phyloP scores from a whole-genome alignment of 192 early-diverging fungal species.

The Entomortierella lignicola region DNA sequence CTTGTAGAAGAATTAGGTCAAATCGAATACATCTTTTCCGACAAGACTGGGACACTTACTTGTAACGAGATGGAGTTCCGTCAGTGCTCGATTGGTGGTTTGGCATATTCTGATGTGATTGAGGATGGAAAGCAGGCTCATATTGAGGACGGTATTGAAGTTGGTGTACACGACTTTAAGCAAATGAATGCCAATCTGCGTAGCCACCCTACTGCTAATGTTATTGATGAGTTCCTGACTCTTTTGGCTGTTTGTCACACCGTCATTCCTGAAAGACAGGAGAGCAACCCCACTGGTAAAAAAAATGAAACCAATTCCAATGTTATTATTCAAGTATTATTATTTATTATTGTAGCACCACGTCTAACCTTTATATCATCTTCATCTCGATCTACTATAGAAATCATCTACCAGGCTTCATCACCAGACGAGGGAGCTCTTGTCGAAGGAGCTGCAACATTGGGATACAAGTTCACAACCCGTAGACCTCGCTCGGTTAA shows the following conservation, averaged over 20 bases:
- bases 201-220: constrained; percentile 65
- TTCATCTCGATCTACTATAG: constrained; percentile 16
- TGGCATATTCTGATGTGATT: constrained; percentile 90
- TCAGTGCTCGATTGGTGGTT: constrained; percentile 91
- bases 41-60: constrained; percentile 93
- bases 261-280: constrained; percentile 90
- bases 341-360: too few species aligned
- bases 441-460: constrained; percentile 76
- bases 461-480: constrained; percentile 77
- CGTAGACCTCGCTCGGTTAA: constrained; percentile 71
- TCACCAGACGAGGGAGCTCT: constrained; percentile 98
- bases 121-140: constrained; percentile 91
- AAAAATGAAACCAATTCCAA: background rate
- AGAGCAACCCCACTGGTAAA: constrained; percentile 48
- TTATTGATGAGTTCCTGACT: constrained; percentile 91
- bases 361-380: too few species aligned
- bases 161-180: constrained; percentile 73
- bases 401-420: constrained; percentile 92
- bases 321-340: background rate
- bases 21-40: constrained; percentile 98
- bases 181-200: constrained; percentile 71
- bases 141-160: constrained; percentile 75
- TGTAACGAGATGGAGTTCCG: constrained; percentile 92
- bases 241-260: constrained; percentile 96
- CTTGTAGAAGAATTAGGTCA: constrained; percentile 97